These are phyloP conservation scores for Smittium mucronatum DNA, from an alignment of 371 early-diverging fungal species.

Conservation along the genomic window DNA sequence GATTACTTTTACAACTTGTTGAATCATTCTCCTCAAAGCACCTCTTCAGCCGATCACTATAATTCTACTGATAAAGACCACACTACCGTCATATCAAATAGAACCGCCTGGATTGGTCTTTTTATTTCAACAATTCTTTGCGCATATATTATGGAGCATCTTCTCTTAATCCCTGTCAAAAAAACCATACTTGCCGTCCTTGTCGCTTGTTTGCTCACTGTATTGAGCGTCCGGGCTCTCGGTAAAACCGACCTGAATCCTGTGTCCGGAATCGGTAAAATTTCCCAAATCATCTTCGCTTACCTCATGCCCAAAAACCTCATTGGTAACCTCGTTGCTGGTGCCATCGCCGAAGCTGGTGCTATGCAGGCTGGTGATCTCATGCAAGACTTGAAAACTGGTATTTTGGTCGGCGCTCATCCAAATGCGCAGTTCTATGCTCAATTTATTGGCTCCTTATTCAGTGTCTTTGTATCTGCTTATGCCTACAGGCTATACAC, in stretches of 20 bases:
- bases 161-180: slow-evolving; percentile 45
- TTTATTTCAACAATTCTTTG: slow-evolving; percentile 42
- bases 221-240: slow-evolving; percentile 57
- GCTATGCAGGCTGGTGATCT: slow-evolving; percentile 50
- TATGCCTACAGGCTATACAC: slow-evolving; percentile 59
- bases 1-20: neutral
- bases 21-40: neutral
- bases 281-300: slow-evolving; percentile 71
- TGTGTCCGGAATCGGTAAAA: slow-evolving; percentile 69
- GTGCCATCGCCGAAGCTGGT: slow-evolving; percentile 73
- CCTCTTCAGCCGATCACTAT: neutral
- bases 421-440: slow-evolving; percentile 77
- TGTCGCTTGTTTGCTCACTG: slow-evolving; percentile 46
- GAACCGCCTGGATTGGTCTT: slow-evolving; percentile 46
- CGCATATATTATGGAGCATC: slow-evolving; percentile 39
- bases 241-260: slow-evolving; percentile 77
- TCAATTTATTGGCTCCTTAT: slow-evolving; percentile 65
- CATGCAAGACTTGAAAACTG: slow-evolving; percentile 83
- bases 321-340: slow-evolving; percentile 69
- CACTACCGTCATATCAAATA: slow-evolving; percentile 35
- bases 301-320: slow-evolving; percentile 54
- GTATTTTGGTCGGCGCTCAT: slow-evolving; percentile 61
- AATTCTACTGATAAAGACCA: neutral
- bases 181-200: slow-evolving; percentile 42
- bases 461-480: slow-evolving; percentile 50